Percentiles rank a stretch among this genome's conserved stretches.
phyloP scores from a whole-genome alignment of 2,329 filamentous ascomycete species.

The Fusarium sp. region DNA sequence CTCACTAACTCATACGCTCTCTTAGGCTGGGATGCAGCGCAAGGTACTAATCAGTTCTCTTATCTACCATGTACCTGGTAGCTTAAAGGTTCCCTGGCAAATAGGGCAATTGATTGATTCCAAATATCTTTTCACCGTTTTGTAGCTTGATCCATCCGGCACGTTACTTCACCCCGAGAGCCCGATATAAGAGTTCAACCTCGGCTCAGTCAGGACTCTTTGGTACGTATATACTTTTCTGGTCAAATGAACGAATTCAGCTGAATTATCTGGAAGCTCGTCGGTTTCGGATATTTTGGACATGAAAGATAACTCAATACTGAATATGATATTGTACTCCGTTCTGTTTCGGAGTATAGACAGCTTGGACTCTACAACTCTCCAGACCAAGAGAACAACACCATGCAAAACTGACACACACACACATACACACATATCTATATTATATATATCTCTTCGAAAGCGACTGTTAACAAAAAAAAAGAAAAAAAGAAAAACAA shows the following conservation, averaged over 20 bases:
- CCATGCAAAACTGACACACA: neutral
- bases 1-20: neutral
- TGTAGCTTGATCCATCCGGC: neutral
- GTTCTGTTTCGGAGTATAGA: neutral
- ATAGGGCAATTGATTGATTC: neutral
- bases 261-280: neutral
- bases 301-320: neutral
- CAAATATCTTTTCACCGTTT: neutral
- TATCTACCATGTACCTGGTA: neutral
- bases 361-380: neutral
- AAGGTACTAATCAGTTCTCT: neutral
- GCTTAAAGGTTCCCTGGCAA: neutral
- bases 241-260: neutral
- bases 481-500: neutral
- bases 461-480: neutral
- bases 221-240: neutral
- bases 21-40: neutral
- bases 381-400: neutral
- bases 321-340: neutral
- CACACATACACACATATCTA: no score
- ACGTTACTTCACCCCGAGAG: neutral
- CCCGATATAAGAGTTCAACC: neutral
- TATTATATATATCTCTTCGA: no score
- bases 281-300: neutral
- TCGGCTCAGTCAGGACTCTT: neutral